Evolutionary conservation across 2,329 filamentous ascomycete genomes (phyloP), one percentile per base, ranked within the genome.

Genomic region (Talaromyces sp.): DNA sequence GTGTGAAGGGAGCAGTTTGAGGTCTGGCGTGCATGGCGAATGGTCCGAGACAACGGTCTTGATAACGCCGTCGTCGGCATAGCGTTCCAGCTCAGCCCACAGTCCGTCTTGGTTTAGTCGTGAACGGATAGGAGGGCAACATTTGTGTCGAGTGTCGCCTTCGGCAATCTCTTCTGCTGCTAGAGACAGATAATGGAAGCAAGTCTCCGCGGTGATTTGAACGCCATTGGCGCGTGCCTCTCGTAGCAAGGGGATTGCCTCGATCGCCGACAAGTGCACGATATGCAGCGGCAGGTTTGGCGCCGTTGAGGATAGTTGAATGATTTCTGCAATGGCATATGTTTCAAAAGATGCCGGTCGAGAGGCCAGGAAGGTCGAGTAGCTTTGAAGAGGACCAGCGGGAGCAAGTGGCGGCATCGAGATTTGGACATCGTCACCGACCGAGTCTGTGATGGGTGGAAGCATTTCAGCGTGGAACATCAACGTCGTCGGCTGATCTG

Each of bases 401-500:
- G 91, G 91, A 0, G 84, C 85, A 6, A 89, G 79, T 0, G 91
- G 90, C 18, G 91, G 86, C 6, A 84, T 81, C 0, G 90, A 90
- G 28, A 79, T 77, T 70, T 91, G 88, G 3, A 92, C 87, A 28
- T 87, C 86, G 73, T 95, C 91, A 60, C 90, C 89, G 1, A 93
- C 89, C 0, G 91, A 92, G 67, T 86, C 86, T 57, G 90, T 79
- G 67, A 93, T 90, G 18, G 92, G 91, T n/a, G 93, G 92, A 12
- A 96, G 88, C 92, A 97, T 98, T 77, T 99, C 95, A 62, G 95
- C 95, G 73, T 99, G 95, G 80, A 99, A 99, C 93, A 99, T 98
- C 70, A 98, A 86, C 0, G 92, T 96, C 1, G 95, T 98, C 18
- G 91, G 84, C 60, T 88, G 84, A 69, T 91, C 87, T 65, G 90